Conservation (phyloP, 345 rosid species). For the Clarkia xantiana region DNA sequence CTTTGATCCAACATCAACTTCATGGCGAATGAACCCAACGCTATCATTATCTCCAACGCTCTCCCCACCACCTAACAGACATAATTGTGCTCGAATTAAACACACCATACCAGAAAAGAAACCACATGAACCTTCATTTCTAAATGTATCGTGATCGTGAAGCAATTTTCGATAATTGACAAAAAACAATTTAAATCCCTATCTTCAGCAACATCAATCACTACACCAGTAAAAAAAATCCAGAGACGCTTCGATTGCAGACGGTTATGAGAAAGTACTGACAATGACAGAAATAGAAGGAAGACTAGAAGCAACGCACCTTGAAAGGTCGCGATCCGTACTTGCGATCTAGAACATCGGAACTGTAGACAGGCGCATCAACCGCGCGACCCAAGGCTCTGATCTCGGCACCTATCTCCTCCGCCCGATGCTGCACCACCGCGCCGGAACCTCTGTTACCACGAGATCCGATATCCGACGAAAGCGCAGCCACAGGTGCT, state of each 20-base stretch:
- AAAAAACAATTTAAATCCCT: too few species aligned
- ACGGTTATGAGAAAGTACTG: not conserved
- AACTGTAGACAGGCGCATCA: slow-evolving; percentile 55
- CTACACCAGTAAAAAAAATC: too few species aligned
- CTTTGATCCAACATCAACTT: slow-evolving; percentile 50
- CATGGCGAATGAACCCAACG: slow-evolving; percentile 48
- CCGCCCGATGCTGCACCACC: slow-evolving; percentile 6
- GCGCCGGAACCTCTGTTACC: slow-evolving; percentile 1
- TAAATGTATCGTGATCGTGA: too few species aligned
- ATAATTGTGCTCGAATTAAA: not conserved
- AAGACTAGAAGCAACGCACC: slow-evolving; percentile 20
- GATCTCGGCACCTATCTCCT: slow-evolving; percentile 42
- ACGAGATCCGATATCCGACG: slow-evolving; percentile 16
- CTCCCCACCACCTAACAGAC: slow-evolving; percentile 44
- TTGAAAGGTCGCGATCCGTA: slow-evolving; percentile 63
- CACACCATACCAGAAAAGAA: not conserved
- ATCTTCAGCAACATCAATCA: too few species aligned
- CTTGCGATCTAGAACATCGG: slow-evolving; percentile 41
- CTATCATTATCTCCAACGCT: slow-evolving; percentile 51
- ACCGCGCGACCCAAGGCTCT: slow-evolving; percentile 69
- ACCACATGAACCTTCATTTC: too few species aligned
- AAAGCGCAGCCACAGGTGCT: slow-evolving; percentile 13
- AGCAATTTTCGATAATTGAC: too few species aligned
- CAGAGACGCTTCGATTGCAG: not conserved
- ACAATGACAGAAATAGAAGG: not conserved